Percentiles rank a stretch among this genome's conserved stretches.
Evolutionary conservation across 2,329 filamentous ascomycete species (phyloP).

Genomic region (Cladophialophora bantiana): DNA sequence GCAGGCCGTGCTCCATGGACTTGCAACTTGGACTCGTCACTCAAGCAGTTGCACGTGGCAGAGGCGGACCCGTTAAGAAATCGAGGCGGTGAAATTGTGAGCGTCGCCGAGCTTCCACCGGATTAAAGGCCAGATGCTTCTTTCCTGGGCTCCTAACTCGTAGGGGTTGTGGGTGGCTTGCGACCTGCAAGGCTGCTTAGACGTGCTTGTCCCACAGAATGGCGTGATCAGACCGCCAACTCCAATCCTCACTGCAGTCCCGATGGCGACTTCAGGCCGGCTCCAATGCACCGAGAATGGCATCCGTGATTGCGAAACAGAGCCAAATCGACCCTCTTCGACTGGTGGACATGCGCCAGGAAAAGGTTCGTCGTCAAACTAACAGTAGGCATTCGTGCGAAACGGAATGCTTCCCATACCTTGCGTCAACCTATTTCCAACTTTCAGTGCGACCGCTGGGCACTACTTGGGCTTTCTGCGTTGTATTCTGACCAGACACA

Average conservation of each 20-base stretch:
- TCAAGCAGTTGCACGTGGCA: background rate
- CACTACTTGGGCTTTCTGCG: background rate
- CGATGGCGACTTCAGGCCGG: constrained; percentile 5
- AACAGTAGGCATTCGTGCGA: background rate
- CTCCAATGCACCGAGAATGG: constrained; percentile 5
- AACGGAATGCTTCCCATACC: background rate
- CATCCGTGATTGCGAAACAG: background rate
- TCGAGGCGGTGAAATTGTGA: background rate
- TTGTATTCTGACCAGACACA: background rate
- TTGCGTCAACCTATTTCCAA: background rate
- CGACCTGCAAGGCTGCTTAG: constrained; percentile 2
- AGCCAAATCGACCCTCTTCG: background rate
- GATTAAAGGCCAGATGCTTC: background rate
- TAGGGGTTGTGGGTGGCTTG: background rate
- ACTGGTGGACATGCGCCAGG: background rate
- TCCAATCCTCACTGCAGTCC: constrained; percentile 10
- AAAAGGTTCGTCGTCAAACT: background rate
- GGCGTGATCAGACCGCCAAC: constrained; percentile 14
- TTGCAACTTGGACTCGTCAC: background rate
- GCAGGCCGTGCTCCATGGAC: background rate
- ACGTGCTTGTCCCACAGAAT: constrained; percentile 19
- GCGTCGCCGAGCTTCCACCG: background rate
- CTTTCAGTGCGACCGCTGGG: background rate
- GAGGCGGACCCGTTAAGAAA: background rate
- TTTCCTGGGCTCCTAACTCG: background rate